These are phyloP conservation scores for Metschnikowia reukaufii DNA, from an alignment of 805 yeast species.

Conservation along the genomic window DNA sequence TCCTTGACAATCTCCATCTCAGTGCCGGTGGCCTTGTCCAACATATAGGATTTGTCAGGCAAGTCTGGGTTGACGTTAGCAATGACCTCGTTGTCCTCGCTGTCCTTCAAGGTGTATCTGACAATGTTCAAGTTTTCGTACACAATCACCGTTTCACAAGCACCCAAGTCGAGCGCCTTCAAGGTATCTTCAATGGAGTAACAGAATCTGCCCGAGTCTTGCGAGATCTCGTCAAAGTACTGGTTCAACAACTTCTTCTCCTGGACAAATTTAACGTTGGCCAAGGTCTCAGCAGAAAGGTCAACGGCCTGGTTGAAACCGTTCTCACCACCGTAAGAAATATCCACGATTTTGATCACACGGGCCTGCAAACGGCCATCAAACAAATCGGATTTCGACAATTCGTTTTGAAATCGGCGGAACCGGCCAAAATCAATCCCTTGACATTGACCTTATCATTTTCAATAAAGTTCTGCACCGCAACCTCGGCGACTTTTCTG, in stretches of 20 bases:
- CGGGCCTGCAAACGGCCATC: constrained; percentile 86
- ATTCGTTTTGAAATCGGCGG: constrained; percentile 98
- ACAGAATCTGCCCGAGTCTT: constrained; percentile 96
- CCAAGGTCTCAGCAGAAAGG: constrained; percentile 92
- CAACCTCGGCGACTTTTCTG: constrained; percentile 96
- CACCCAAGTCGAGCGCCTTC: constrained; percentile 95
- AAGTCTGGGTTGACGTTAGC: constrained; percentile 72
- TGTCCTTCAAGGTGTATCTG: constrained; percentile 80
- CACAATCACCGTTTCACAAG: constrained; percentile 90
- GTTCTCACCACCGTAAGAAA: constrained; percentile 98
- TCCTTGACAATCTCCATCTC: constrained; percentile 91
- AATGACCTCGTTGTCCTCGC: constrained; percentile 74
- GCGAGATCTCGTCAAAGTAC: constrained; percentile 96
- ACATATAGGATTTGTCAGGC: constrained; percentile 69
- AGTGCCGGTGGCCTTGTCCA: constrained; percentile 82
- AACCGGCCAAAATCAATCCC: constrained; percentile 96
- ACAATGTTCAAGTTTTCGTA: constrained; percentile 86
- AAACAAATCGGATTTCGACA: constrained; percentile 88
- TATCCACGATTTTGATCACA: constrained; percentile 90
- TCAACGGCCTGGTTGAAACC: constrained; percentile 99
- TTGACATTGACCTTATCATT: constrained; percentile 90
- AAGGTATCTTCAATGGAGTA: constrained; percentile 96
- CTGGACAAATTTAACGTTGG: constrained; percentile 96
- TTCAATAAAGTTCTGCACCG: constrained; percentile 96
- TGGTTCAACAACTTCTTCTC: constrained; percentile 91